These are phyloP conservation scores for Diaporthe capsici DNA, from an alignment of 2,329 filamentous ascomycete species.

Conservation along the genomic window DNA sequence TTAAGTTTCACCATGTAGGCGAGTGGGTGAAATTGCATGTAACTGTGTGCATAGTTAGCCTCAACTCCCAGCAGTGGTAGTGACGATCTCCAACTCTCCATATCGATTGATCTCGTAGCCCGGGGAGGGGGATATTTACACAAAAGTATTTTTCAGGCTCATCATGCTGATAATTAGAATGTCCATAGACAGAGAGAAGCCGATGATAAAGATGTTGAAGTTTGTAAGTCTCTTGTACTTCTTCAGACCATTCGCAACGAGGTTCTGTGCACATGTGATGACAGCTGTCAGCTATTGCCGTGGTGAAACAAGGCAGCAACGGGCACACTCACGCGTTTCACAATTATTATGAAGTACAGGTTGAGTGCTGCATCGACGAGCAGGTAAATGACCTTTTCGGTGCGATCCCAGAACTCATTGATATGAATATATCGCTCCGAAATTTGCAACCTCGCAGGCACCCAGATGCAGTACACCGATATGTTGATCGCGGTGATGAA, in stretches of 20 bases:
- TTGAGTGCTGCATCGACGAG: conserved; percentile 64
- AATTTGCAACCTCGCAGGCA: conserved; percentile 63
- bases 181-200: conserved; percentile 61
- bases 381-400: conserved; percentile 65
- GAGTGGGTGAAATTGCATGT: conserved; percentile 62
- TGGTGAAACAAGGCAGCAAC: not conserved
- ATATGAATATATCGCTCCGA: conserved; percentile 57
- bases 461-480: conserved; percentile 68
- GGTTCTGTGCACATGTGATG: conserved; percentile 1
- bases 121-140: conserved; percentile 41
- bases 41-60: conserved; percentile 42
- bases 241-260: conserved; percentile 50
- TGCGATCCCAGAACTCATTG: conserved; percentile 67
- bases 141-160: conserved; percentile 59
- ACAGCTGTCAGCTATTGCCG: not conserved
- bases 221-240: conserved; percentile 60
- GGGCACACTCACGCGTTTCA: conserved; percentile 2
- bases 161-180: conserved; percentile 58
- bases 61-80: not conserved
- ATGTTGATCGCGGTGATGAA: conserved; percentile 66
- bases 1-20: conserved; percentile 60
- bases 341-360: conserved; percentile 58
- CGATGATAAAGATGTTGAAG: conserved; percentile 62
- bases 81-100: not conserved
- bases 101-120: not conserved